Conservation (phyloP, 2,329 filamentous ascomycete genomes). For the Trichoderma sp. region DNA sequence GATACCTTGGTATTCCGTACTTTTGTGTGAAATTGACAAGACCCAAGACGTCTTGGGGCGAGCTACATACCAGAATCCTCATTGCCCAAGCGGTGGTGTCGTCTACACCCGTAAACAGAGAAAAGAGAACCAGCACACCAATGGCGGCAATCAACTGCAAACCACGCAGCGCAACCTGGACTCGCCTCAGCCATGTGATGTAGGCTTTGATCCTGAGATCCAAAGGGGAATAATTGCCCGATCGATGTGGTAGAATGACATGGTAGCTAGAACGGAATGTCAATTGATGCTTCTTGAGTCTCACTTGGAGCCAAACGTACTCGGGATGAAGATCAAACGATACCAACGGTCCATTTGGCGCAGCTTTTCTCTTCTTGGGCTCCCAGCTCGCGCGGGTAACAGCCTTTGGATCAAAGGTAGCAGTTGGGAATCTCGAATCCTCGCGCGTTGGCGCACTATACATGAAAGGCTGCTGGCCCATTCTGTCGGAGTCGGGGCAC, state of each 20-base stretch:
- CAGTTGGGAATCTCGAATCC: conserved; percentile 53
- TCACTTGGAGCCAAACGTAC: conserved; percentile 49
- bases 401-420: conserved; percentile 80
- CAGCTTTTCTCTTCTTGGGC: conserved; percentile 59
- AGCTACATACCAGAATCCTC: conserved; percentile 61
- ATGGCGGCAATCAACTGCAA: conserved; percentile 66
- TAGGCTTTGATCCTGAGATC: conserved; percentile 65
- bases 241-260: conserved; percentile 61
- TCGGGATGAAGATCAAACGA: conserved; percentile 86
- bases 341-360: conserved; percentile 72
- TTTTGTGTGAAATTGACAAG: background rate
- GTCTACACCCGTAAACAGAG: conserved; percentile 70
- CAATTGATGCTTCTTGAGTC: conserved; percentile 6
- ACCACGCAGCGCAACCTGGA: conserved; percentile 67
- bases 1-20: background rate
- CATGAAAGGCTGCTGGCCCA: conserved; percentile 61
- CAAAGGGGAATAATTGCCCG: conserved; percentile 63
- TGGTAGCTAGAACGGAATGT: conserved; percentile 50
- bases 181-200: conserved; percentile 66
- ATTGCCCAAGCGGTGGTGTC: conserved; percentile 69
- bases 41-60: background rate
- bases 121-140: conserved; percentile 71
- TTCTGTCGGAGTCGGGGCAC: conserved; percentile 11
- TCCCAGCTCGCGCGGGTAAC: conserved; percentile 76
- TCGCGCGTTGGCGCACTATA: conserved; percentile 58